These are phyloP conservation scores for Chalciporus piperatus DNA, from an alignment of 768 basidiomycete species.

Conservation along the genomic window DNA sequence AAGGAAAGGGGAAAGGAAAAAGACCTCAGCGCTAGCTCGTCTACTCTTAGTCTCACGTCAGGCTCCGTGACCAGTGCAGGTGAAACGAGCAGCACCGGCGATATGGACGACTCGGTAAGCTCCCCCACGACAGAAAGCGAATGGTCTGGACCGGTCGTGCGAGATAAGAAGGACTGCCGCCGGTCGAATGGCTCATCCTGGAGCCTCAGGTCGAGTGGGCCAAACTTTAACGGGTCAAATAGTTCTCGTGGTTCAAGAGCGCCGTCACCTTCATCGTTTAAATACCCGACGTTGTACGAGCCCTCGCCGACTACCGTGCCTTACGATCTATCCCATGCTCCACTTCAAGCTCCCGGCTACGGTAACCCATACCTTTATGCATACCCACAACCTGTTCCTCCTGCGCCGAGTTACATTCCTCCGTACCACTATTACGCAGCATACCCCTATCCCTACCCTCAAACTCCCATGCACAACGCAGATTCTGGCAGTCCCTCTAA, in stretches of 20 bases:
- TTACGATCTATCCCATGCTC: constrained; percentile 31
- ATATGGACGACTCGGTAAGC: constrained; percentile 65
- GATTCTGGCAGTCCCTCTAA: constrained; percentile 29
- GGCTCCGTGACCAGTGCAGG: constrained; percentile 59
- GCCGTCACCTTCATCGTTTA: constrained; percentile 69
- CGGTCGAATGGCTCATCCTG: constrained; percentile 58
- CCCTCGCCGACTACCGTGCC: constrained; percentile 35
- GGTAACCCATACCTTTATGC: constrained; percentile 36
- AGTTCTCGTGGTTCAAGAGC: constrained; percentile 74
- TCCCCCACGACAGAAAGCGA: constrained; percentile 81
- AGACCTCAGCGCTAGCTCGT: constrained; percentile 74
- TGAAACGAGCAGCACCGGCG: constrained; percentile 59
- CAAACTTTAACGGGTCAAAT: constrained; percentile 49
- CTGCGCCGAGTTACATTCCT: constrained; percentile 38
- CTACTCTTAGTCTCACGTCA: constrained; percentile 67
- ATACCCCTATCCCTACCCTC: constrained; percentile 53
- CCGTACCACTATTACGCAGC: constrained; percentile 43
- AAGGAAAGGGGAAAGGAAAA: constrained; percentile 64
- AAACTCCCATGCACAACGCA: constrained; percentile 38
- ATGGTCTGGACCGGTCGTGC: constrained; percentile 60
- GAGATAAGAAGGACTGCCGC: constrained; percentile 55
- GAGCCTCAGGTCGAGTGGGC: constrained; percentile 53
- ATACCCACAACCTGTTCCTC: constrained; percentile 39
- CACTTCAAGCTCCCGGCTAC: constrained; percentile 30
- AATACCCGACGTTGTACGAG: constrained; percentile 72